A percentile compares a stretch with the other conserved stretches of the same genome.
Conservation (phyloP, 1,284 basidiomycete genomes). For the Puccinia novopanici region DNA sequence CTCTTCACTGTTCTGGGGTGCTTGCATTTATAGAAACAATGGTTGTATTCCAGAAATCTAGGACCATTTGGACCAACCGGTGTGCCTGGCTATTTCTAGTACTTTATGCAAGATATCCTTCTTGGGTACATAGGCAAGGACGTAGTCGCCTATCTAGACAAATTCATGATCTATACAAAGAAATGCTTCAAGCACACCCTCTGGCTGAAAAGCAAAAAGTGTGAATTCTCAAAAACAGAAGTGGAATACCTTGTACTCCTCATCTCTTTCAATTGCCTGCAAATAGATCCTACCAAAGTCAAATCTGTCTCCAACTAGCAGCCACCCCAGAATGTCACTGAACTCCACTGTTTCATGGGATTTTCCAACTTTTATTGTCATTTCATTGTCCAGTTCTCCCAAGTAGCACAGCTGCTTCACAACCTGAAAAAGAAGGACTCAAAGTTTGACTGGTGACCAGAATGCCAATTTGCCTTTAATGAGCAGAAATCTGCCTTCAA, state of each 20-base stretch:
- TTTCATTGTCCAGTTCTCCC: background rate
- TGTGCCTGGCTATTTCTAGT: background rate
- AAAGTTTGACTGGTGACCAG: background rate
- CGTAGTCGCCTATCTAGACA: background rate
- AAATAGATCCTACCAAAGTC: constrained; percentile 3
- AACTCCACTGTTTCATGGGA: background rate
- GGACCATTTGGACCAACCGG: background rate
- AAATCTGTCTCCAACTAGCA: background rate
- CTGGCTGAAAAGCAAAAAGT: background rate
- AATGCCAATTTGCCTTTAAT: no score
- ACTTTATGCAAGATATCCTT: background rate
- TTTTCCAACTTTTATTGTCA: background rate
- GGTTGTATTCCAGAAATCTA: no score
- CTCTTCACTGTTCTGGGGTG: no score
- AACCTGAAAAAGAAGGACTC: background rate
- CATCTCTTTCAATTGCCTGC: background rate
- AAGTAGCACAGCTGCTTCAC: background rate
- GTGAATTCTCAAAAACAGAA: background rate
- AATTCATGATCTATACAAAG: background rate
- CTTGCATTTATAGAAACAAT: no score
- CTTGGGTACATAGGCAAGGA: background rate
- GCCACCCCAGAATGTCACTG: background rate
- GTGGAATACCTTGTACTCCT: background rate
- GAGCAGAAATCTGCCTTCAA: background rate
- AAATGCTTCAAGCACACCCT: background rate